These are phyloP conservation scores for Naematelia encephala DNA, from an alignment of 768 basidiomycete species.

Conservation along the genomic window DNA sequence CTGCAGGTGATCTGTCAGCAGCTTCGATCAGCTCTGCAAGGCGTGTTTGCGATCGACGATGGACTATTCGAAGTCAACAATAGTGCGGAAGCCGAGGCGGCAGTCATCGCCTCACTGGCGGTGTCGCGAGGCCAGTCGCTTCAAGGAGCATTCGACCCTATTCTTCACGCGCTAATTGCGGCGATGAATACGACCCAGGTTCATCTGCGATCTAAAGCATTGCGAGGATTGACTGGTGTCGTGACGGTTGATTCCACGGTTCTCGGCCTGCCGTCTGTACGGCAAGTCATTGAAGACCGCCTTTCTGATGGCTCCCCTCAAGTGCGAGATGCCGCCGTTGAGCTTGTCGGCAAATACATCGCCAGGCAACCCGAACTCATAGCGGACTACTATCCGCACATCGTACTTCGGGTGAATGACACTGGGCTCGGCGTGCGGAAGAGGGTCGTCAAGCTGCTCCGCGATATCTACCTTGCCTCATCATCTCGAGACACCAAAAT, in stretches of 20 bases:
- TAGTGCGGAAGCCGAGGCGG: conserved; percentile 23
- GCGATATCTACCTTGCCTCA: conserved; percentile 69
- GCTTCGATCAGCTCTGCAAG: conserved; percentile 64
- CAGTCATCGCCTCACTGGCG: conserved; percentile 19
- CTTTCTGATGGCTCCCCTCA: conserved; percentile 86
- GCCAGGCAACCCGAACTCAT: conserved; percentile 84
- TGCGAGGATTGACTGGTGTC: conserved; percentile 82
- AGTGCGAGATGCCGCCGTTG: conserved; percentile 94
- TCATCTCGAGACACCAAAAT: conserved; percentile 61
- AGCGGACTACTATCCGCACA: conserved; percentile 78
- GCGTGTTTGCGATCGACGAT: conserved; percentile 67
- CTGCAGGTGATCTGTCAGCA: conserved; percentile 47
- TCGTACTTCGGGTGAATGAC: conserved; percentile 88
- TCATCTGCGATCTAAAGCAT: conserved; percentile 89
- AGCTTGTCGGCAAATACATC: conserved; percentile 96
- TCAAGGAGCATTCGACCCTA: conserved; percentile 75
- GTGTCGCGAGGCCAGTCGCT: conserved; percentile 51
- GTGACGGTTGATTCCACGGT: conserved; percentile 84
- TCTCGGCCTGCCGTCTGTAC: conserved; percentile 63
- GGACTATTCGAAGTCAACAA: conserved; percentile 67
- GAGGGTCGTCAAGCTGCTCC: conserved; percentile 90
- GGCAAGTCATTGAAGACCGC: conserved; percentile 81
- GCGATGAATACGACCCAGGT: conserved; percentile 82
- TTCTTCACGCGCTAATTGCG: conserved; percentile 71
- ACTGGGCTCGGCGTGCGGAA: conserved; percentile 90